Percentiles rank a stretch among this genome's conserved stretches.
Evolutionary conservation across 2,329 filamentous ascomycete species (phyloP).

Genomic region (Penicillium sp.): DNA sequence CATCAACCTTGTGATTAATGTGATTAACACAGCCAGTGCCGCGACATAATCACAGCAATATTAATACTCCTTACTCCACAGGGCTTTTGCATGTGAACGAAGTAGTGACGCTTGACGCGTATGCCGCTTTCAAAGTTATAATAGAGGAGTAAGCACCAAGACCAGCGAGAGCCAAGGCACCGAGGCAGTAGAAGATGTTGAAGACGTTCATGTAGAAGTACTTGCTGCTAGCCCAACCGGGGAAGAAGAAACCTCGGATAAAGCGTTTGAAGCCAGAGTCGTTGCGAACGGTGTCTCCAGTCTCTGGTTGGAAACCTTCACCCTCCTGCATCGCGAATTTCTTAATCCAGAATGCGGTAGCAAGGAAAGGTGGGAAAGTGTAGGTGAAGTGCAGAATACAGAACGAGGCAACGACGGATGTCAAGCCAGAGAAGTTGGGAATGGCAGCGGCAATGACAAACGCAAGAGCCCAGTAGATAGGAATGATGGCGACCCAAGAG

Average conservation of each 20-base stretch:
- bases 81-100: constrained; percentile 27
- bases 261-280: constrained; percentile 18
- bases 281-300: constrained; percentile 16
- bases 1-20: neutral
- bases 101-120: constrained; percentile 22
- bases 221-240: constrained; percentile 20
- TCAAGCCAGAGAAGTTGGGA: constrained; percentile 38
- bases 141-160: constrained; percentile 25
- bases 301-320: constrained; percentile 24
- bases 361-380: constrained; percentile 41
- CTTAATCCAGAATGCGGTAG: constrained; percentile 22
- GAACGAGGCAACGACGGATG: constrained; percentile 41
- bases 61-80: constrained; percentile 10
- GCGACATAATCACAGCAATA: neutral
- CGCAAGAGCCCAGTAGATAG: constrained; percentile 44
- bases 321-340: constrained; percentile 24
- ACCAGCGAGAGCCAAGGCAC: constrained; percentile 22
- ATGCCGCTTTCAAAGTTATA: constrained; percentile 24
- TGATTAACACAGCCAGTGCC: neutral
- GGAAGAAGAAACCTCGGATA: constrained; percentile 23
- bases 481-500: constrained; percentile 33
- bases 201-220: constrained; percentile 21
- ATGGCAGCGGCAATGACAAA: constrained; percentile 44
- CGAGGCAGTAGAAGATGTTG: constrained; percentile 22
- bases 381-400: constrained; percentile 48